Evolutionary conservation across 2,329 filamentous ascomycete genomes (phyloP).

Genomic region (Sporothrix protearum): DNA sequence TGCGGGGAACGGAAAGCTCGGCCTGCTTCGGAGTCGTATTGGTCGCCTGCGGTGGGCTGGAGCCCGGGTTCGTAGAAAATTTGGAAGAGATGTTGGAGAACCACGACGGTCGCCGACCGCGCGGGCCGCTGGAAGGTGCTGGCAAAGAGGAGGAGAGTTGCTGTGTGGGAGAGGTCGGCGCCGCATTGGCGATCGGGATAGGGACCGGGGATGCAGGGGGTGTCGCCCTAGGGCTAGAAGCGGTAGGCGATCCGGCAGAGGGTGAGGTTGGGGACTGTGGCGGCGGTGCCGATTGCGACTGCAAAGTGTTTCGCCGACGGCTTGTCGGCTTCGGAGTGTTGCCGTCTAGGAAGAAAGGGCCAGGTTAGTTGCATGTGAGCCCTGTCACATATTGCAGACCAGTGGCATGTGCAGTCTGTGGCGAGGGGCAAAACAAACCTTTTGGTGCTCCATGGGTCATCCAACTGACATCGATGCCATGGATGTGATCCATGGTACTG

Average conservation of each 20-base stretch:
- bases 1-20: slow-evolving; percentile 48
- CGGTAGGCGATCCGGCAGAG: not conserved
- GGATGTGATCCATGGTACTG: slow-evolving; percentile 67
- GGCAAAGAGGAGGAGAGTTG: slow-evolving; percentile 20
- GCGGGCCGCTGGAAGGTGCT: slow-evolving; percentile 24
- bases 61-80: slow-evolving; percentile 59
- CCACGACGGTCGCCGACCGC: slow-evolving; percentile 71
- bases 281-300: slow-evolving; percentile 27
- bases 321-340: slow-evolving; percentile 30
- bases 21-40: slow-evolving; percentile 39
- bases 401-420: not conserved
- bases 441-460: slow-evolving; percentile 76
- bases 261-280: not conserved
- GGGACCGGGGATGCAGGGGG: not conserved
- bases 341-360: slow-evolving; percentile 32
- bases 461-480: slow-evolving; percentile 86
- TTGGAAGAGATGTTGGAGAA: slow-evolving; percentile 91
- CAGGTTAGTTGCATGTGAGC: not conserved
- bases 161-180: not conserved
- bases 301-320: slow-evolving; percentile 32
- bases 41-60: slow-evolving; percentile 37
- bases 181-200: not conserved
- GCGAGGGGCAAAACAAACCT: slow-evolving; percentile 69
- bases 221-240: not conserved
- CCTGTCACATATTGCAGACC: not conserved